A percentile compares a stretch with the other conserved stretches of the same genome.
These are phyloP conservation scores for Yueomyces sinensis DNA, from an alignment of 805 yeast species.

Conservation along the genomic window DNA sequence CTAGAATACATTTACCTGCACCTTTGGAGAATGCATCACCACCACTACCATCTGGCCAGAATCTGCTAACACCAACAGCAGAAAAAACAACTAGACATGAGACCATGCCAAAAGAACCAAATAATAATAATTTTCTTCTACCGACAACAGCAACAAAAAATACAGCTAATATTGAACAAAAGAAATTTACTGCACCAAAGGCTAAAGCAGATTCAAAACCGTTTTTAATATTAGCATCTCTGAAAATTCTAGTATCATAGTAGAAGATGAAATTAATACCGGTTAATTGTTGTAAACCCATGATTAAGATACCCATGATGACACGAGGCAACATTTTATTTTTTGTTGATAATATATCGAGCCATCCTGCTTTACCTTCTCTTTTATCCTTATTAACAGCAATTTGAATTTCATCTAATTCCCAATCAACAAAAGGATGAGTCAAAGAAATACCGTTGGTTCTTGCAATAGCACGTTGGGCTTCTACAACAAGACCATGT, in stretches of 20 bases:
- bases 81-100: constrained; percentile 39
- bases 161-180: constrained; percentile 40
- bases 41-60: constrained; percentile 27
- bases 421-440: constrained; percentile 41
- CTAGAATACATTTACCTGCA: constrained; percentile 61
- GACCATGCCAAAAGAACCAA: constrained; percentile 39
- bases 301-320: constrained; percentile 43
- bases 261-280: constrained; percentile 61
- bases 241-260: constrained; percentile 51
- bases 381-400: constrained; percentile 45
- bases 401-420: constrained; percentile 45
- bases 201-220: constrained; percentile 49
- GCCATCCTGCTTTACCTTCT: constrained; percentile 58
- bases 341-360: constrained; percentile 51
- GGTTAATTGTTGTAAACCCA: constrained; percentile 57
- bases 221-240: constrained; percentile 47
- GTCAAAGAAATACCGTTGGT: constrained; percentile 43
- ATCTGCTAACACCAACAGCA: constrained; percentile 43
- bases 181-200: constrained; percentile 49
- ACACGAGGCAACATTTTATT: constrained; percentile 42
- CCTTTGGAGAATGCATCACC: constrained; percentile 34
- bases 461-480: constrained; percentile 44
- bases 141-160: constrained; percentile 45
- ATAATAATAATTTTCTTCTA: constrained; percentile 34
- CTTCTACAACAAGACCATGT: constrained; percentile 44